phyloP scores from a whole-genome alignment of 352 stramenopile genomes.

The Phytophthora sp. region DNA sequence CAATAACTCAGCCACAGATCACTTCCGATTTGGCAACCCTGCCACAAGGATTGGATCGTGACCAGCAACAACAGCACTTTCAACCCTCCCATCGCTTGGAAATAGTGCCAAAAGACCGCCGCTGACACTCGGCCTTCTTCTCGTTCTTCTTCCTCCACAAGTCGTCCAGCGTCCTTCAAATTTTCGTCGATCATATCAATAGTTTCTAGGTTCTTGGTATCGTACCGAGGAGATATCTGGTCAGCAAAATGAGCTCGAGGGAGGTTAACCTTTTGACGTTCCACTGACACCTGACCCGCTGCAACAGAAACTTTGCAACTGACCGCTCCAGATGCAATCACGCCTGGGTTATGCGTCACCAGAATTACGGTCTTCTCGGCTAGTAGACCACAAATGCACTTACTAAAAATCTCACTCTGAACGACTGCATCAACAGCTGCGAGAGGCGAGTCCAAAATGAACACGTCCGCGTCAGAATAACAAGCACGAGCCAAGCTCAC shows the following conservation, averaged over 20 bases:
- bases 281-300: slow-evolving; percentile 1
- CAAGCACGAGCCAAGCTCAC: slow-evolving; percentile 65
- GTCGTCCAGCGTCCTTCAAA: slow-evolving; percentile 1
- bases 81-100: slow-evolving; percentile 38
- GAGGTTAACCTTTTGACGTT: background rate
- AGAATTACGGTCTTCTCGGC: slow-evolving; percentile 77
- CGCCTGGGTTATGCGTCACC: slow-evolving; percentile 90
- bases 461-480: slow-evolving; percentile 61
- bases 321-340: slow-evolving; percentile 26
- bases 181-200: background rate
- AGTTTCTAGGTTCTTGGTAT: background rate
- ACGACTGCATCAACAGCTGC: slow-evolving; percentile 94
- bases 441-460: slow-evolving; percentile 93
- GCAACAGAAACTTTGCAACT: slow-evolving; percentile 23
- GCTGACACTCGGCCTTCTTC: slow-evolving; percentile 42
- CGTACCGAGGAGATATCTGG: background rate
- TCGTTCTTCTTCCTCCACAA: slow-evolving; percentile 51
- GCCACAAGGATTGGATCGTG: slow-evolving; percentile 28
- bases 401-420: slow-evolving; percentile 86
- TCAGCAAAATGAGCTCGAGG: background rate
- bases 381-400: slow-evolving; percentile 36
- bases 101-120: slow-evolving; percentile 45
- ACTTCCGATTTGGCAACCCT: slow-evolving; percentile 37
- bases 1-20: slow-evolving; percentile 40
- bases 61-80: slow-evolving; percentile 16